Conservation (phyloP, 2,329 filamentous ascomycete species). For the Exophiala calicioides region DNA sequence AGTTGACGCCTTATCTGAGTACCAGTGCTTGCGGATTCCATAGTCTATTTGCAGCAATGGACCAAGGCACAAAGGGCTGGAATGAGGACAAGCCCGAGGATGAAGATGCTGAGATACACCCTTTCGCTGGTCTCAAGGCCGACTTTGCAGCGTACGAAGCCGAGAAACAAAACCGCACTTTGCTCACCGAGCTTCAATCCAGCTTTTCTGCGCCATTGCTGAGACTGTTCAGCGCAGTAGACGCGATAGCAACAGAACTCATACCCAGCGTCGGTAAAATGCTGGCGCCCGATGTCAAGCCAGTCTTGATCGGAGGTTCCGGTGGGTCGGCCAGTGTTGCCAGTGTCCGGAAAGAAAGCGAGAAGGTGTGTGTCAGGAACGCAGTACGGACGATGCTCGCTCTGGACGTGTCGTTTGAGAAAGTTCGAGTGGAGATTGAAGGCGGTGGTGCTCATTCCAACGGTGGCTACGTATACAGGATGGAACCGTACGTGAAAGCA, state of each 20-base stretch:
- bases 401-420: constrained; percentile 77
- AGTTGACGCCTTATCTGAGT: constrained; percentile 81
- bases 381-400: constrained; percentile 82
- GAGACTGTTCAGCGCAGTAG: constrained; percentile 75
- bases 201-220: constrained; percentile 70
- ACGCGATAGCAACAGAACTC: constrained; percentile 77
- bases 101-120: constrained; percentile 56
- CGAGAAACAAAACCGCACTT: constrained; percentile 72
- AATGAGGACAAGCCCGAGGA: constrained; percentile 48
- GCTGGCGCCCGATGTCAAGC: constrained; percentile 85
- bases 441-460: constrained; percentile 44
- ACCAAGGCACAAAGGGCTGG: constrained; percentile 45
- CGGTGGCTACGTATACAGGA: constrained; percentile 80
- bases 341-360: constrained; percentile 82
- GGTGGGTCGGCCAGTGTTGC: constrained; percentile 68
- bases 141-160: constrained; percentile 80
- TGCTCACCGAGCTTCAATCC: constrained; percentile 71
- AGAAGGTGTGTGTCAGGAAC: constrained; percentile 76
- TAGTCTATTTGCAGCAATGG: constrained; percentile 78
- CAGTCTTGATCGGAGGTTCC: constrained; percentile 76
- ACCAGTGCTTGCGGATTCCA: constrained; percentile 89
- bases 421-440: constrained; percentile 74
- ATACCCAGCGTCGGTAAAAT: constrained; percentile 77
- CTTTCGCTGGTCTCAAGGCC: constrained; percentile 80
- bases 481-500: constrained; percentile 75